Conservation (phyloP, 148 eudicot genomes). For the Rhododendron ferrugineum region DNA sequence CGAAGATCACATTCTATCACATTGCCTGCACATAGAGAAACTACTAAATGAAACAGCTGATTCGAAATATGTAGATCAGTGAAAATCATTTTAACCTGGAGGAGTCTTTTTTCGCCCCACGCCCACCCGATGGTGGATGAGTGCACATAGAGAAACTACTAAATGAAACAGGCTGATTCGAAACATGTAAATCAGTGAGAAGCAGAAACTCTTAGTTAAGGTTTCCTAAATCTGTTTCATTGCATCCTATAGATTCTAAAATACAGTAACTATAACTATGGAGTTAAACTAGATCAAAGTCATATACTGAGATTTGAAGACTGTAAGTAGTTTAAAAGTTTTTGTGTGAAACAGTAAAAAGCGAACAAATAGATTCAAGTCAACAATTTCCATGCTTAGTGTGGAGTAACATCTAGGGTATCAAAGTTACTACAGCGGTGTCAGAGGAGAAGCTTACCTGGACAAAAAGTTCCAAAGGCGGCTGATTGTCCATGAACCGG, state of each 20-base stretch:
- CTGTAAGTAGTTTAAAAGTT: not conserved
- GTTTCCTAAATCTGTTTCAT: not conserved
- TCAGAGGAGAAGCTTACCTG: slow-evolving; percentile 44
- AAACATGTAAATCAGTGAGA: not conserved
- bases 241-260: not conserved
- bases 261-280: not conserved
- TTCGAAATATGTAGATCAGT: too few species aligned
- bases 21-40: too few species aligned
- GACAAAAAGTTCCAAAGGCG: slow-evolving; percentile 49
- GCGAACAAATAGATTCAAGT: not conserved
- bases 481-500: slow-evolving; percentile 28
- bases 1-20: not conserved
- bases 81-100: not conserved
- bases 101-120: too few species aligned
- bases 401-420: not conserved
- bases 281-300: not conserved
- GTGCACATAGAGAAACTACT: not conserved
- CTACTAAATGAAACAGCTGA: too few species aligned
- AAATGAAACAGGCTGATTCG: not conserved
- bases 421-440: not conserved
- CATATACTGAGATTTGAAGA: not conserved
- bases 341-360: not conserved
- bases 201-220: not conserved
- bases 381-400: not conserved
- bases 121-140: not conserved